A percentile compares a stretch with the other conserved stretches of the same genome.
phyloP scores from a whole-genome alignment of 1,284 basidiomycete species.

The Marasmius sp. region DNA sequence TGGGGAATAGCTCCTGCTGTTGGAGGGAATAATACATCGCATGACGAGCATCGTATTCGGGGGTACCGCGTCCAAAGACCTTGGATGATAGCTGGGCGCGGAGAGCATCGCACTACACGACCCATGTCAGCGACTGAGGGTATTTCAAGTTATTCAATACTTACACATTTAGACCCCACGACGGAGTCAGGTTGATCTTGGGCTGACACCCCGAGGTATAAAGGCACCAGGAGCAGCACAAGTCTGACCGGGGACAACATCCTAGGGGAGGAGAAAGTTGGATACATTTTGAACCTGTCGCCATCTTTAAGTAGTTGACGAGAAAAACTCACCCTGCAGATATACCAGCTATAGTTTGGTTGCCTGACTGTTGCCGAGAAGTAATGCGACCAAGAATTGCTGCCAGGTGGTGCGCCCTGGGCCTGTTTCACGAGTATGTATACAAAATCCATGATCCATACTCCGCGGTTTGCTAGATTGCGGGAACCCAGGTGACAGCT shows the following conservation, averaged over 20 bases:
- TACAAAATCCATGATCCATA: too few species aligned
- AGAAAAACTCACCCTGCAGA: neutral
- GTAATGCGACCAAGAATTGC: neutral
- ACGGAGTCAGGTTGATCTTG: neutral
- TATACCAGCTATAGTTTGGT: neutral
- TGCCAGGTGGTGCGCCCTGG: too few species aligned
- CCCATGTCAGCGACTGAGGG: neutral
- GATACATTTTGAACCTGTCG: neutral
- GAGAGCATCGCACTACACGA: conserved; percentile 2
- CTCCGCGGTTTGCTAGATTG: too few species aligned
- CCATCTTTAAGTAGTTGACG: neutral
- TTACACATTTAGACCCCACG: neutral
- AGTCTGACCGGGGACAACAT: neutral
- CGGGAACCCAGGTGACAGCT: too few species aligned
- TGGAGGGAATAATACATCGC: conserved; percentile 3
- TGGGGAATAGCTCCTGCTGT: neutral
- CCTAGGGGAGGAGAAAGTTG: neutral
- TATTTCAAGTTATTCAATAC: neutral
- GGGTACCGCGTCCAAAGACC: conserved; percentile 1
- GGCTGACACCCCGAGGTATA: neutral
- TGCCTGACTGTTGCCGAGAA: neutral
- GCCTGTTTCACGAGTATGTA: too few species aligned
- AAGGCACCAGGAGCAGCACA: neutral
- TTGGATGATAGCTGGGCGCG: neutral
- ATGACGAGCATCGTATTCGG: conserved; percentile 4